phyloP scores from a whole-genome alignment of 2,329 filamentous ascomycete species.

The Pseudogymnoascus sp. region DNA sequence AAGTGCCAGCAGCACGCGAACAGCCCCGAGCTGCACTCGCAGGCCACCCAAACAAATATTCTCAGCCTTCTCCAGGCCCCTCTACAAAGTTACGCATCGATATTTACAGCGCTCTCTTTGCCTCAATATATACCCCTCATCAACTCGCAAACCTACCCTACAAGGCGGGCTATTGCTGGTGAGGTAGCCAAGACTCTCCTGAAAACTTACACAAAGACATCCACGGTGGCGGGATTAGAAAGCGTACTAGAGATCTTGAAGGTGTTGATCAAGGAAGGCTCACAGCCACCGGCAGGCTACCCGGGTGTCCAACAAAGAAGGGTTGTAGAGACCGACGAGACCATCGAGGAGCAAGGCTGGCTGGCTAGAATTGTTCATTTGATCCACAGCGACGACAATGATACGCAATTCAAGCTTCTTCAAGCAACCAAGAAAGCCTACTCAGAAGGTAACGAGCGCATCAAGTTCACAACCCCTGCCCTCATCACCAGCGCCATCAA shows the following conservation, averaged over 20 bases:
- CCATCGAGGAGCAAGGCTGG: conserved; percentile 96
- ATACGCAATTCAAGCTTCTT: conserved; percentile 87
- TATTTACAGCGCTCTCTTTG: conserved; percentile 91
- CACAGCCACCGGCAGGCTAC: conserved; percentile 75
- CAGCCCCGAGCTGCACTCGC: conserved; percentile 88
- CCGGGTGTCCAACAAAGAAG: conserved; percentile 71
- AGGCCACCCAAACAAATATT: conserved; percentile 78
- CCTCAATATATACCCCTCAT: conserved; percentile 87
- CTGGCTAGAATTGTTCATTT: conserved; percentile 86
- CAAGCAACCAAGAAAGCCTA: conserved; percentile 83
- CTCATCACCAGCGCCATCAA: conserved; percentile 85
- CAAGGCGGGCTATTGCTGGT: conserved; percentile 79
- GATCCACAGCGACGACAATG: conserved; percentile 74
- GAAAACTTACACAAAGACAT: conserved; percentile 70
- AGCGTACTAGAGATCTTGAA: conserved; percentile 81
- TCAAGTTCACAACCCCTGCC: conserved; percentile 90
- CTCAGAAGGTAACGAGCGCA: conserved; percentile 84
- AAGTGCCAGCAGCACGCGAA: conserved; percentile 87
- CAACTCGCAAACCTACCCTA: conserved; percentile 87
- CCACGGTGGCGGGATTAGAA: conserved; percentile 70
- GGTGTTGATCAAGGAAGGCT: conserved; percentile 88
- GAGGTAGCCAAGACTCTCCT: conserved; percentile 80
- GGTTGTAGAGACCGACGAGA: conserved; percentile 85
- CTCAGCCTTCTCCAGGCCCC: conserved; percentile 85
- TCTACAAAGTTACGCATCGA: conserved; percentile 78